These are phyloP conservation scores for Oenanthe sinensis DNA, from an alignment of 129 eudicot genomes.

Conservation along the genomic window DNA sequence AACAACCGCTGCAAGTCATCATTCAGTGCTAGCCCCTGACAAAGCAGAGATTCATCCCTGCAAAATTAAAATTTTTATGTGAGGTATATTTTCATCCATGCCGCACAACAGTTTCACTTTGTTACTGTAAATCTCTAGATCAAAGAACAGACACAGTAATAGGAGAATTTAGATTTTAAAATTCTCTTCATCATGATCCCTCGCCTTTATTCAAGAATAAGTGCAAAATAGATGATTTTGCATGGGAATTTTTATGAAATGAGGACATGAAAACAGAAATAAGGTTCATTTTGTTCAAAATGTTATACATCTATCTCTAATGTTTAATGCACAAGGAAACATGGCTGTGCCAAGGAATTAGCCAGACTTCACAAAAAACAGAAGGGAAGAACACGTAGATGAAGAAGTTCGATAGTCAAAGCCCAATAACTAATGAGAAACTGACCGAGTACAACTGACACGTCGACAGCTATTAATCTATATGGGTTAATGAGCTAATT, in stretches of 20 bases:
- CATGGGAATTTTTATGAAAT: neutral
- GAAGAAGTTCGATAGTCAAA: neutral
- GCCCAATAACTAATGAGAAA: neutral
- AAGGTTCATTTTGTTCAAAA: neutral
- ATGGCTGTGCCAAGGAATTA: neutral
- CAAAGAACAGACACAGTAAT: neutral
- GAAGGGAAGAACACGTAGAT: neutral
- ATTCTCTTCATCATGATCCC: neutral
- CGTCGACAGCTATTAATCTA: neutral
- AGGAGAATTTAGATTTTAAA: neutral
- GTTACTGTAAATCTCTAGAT: neutral
- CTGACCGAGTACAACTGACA: neutral
- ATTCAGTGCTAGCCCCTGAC: constrained; percentile 86
- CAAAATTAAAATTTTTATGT: constrained; percentile 6
- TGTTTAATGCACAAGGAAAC: neutral
- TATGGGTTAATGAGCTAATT: too few species aligned
- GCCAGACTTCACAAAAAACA: neutral
- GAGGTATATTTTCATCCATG: neutral
- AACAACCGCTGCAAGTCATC: constrained; percentile 81
- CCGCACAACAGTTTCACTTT: neutral
- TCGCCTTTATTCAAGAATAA: neutral
- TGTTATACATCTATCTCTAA: neutral
- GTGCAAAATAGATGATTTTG: neutral
- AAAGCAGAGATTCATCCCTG: constrained; percentile 81
- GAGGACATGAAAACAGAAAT: neutral